A percentile compares a stretch with the other conserved stretches of the same genome.
phyloP scores from a whole-genome alignment of 2,329 filamentous ascomycete genomes.

The Cadophora gregata region DNA sequence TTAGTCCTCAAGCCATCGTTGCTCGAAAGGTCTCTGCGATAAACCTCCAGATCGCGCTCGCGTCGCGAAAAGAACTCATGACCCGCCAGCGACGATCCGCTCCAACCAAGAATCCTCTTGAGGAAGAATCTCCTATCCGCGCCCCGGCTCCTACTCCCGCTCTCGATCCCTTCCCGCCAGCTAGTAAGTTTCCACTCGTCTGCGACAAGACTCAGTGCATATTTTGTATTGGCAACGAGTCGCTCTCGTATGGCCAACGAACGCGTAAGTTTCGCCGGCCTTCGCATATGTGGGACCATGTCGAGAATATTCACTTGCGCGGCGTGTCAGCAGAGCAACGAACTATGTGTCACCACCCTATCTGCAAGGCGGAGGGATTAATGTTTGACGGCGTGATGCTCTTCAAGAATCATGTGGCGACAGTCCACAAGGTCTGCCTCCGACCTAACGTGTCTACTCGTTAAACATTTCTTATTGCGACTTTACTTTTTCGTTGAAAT shows the following conservation, averaged over 20 bases:
- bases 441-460: no score
- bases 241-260: slow-evolving; percentile 26
- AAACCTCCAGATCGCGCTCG: slow-evolving; percentile 32
- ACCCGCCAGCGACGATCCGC: slow-evolving; percentile 22
- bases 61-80: slow-evolving; percentile 31
- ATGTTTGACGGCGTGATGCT: no score
- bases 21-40: slow-evolving; percentile 32
- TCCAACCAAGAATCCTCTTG: slow-evolving; percentile 21
- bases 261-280: slow-evolving; percentile 29
- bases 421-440: no score
- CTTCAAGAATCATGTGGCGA: no score
- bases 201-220: slow-evolving; percentile 34
- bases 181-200: slow-evolving; percentile 29
- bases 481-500: no score
- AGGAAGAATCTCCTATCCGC: slow-evolving; percentile 2
- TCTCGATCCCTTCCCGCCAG: slow-evolving; percentile 21
- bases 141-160: slow-evolving; percentile 12
- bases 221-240: slow-evolving; percentile 29
- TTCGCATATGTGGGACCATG: slow-evolving; percentile 31
- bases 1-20: slow-evolving; percentile 29
- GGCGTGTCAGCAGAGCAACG: slow-evolving; percentile 14
- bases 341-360: no score
- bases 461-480: no score
- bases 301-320: slow-evolving; percentile 32
- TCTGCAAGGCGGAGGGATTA: no score